Base-by-base conservation (phyloP, 768 basidiomycete species). In the Boletus sp. region DNA sequence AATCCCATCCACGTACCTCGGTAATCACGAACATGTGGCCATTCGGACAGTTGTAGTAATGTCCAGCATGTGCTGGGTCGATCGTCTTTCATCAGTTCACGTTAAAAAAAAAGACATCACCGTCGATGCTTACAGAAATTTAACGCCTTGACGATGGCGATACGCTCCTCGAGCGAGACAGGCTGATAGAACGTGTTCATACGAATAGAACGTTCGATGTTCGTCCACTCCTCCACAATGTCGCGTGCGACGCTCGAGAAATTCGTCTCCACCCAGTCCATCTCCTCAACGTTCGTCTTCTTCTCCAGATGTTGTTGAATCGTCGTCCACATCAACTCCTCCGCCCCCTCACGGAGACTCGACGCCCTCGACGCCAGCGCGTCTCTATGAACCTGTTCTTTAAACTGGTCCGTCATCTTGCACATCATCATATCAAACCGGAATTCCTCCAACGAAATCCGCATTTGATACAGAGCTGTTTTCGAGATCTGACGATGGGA, bases 1-100 rank as follows among this genome's bases (percentile, higher is more conserved):
- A 11, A 10, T 3, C 7, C 23, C 37, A n/a, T 19, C 11, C 48
- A 60, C 40, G 35, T 53, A 85, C 82, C 64, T 85, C 79, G 0
- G 64, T 69, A 33, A 87, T 85, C 2, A 83, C 79, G 51, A 82
- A 87, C 0, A 78, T 73, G 58, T 87, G 85, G 0, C 85, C 85
- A 47, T 85, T 85, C 0, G 70, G 75, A 52, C 81, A 83, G 17
- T 73, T 76, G 52, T 78, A 80, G 54, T 75, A 80, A 59, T 80
- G 79, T 0, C 78, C 78, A 3, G 73, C 67, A 7, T 72, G 69
- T 9, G 68, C 76, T 75, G 29, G 29, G 13, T n/a, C 17, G 35
- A 35, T 1, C 4, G 17, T 42, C 19, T 57, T 57, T 14, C 21
- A 49, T 54, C 17, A 56, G 42, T 14, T 14, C 3, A 4, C 6